Percentiles rank a stretch among this genome's conserved stretches.
Conservation (phyloP, 2,329 filamentous ascomycete species). For the Basipetospora chlamydospora region DNA sequence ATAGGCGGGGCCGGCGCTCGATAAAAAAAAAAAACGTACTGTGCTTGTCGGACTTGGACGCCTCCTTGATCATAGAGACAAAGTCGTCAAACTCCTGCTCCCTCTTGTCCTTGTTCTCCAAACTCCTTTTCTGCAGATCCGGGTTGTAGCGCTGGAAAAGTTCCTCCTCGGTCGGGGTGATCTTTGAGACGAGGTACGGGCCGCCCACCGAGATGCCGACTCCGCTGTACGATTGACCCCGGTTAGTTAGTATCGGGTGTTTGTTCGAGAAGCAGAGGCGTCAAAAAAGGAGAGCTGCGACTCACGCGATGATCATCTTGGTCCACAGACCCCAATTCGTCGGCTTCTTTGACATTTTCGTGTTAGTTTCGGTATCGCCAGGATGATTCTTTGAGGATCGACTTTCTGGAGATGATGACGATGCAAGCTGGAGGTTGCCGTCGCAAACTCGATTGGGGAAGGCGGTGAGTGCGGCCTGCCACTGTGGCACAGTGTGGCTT, state of each 20-base stretch:
- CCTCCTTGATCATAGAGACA: conserved; percentile 68
- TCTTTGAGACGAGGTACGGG: conserved; percentile 66
- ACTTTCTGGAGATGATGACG: too few relatives aligned
- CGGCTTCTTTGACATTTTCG: conserved; percentile 7
- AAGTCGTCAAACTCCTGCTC: conserved; percentile 86
- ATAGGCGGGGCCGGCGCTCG: background rate
- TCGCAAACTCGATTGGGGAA: too few relatives aligned
- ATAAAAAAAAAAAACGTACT: conserved; percentile 47
- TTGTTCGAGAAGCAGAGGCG: conserved; percentile 2
- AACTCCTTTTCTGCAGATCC: conserved; percentile 74
- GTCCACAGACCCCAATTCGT: conserved; percentile 36
- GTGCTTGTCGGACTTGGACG: conserved; percentile 80
- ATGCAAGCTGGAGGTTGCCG: too few relatives aligned
- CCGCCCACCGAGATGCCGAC: conserved; percentile 63
- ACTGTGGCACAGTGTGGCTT: too few relatives aligned
- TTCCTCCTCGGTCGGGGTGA: conserved; percentile 80
- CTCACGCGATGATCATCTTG: conserved; percentile 61
- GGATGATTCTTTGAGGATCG: too few relatives aligned
- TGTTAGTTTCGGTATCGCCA: too few relatives aligned
- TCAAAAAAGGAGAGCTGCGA: conserved; percentile 10
- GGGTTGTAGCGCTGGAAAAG: conserved; percentile 87
- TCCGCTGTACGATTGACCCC: conserved; percentile 44
- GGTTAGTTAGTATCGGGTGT: conserved; percentile 6
- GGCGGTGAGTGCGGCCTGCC: too few relatives aligned
- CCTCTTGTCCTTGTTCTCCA: conserved; percentile 62